Evolutionary conservation across 1,284 basidiomycete genomes (phyloP).

Genomic region (Microbotryum intermedium): DNA sequence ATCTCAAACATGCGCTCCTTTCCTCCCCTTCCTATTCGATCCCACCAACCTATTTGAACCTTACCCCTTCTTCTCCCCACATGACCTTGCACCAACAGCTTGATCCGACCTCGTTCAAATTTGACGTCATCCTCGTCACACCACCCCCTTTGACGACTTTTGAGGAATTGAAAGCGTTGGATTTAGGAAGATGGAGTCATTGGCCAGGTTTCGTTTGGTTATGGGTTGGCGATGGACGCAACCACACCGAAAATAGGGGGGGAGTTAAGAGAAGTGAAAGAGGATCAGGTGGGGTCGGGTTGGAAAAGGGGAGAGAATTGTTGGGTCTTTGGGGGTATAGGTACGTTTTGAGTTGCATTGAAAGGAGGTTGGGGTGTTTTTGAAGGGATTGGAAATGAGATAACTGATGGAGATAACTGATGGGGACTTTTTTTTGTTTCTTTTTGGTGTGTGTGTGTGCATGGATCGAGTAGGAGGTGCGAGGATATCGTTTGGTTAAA

Average conservation of each 20-base stretch:
- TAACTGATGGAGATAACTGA: too few species aligned
- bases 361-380: too few species aligned
- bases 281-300: conserved; percentile 46
- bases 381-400: not conserved
- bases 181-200: conserved; percentile 77
- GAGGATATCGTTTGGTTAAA: conserved; percentile 98
- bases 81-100: not conserved
- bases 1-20: conserved; percentile 26
- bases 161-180: conserved; percentile 43
- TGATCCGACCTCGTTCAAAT: conserved; percentile 47
- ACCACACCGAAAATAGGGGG: too few species aligned
- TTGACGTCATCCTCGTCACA: conserved; percentile 88
- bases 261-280: conserved; percentile 42
- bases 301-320: conserved; percentile 85
- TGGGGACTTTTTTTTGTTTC: not conserved
- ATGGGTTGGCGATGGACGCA: conserved; percentile 90
- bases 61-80: conserved; percentile 32
- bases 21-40: conserved; percentile 39
- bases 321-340: conserved; percentile 87
- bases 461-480: conserved; percentile 51
- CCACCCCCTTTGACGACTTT: conserved; percentile 55
- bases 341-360: not conserved
- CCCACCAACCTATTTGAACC: conserved; percentile 57
- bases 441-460: not conserved
- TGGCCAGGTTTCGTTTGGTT: conserved; percentile 91